Evolutionary conservation across 1,284 basidiomycete species (phyloP), one percentile per base, ranked within the genome.

Genomic region (Sanguinoderma infundibulare): DNA sequence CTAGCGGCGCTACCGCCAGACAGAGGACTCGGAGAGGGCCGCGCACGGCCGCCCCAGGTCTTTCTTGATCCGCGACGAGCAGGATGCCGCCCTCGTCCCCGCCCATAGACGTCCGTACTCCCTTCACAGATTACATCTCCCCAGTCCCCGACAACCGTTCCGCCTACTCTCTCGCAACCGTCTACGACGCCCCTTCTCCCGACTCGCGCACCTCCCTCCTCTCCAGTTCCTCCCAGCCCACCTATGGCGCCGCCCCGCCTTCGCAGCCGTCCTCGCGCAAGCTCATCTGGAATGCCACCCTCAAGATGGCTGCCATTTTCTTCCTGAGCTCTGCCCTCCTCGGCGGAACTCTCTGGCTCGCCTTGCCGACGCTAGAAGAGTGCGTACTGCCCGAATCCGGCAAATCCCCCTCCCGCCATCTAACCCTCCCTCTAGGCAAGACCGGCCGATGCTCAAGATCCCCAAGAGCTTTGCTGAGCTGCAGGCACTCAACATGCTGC

Each of bases 401-500:
- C 20, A 26, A 39, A 15, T 5, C 55, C 20, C 15, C 28, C 2
- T 4, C 8, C 53, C 35, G 46, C 32, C 24, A 32, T 10, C 63
- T 53, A 35, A 53, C 42, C 52, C 5, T 61, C 54, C 57, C 26
- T 58, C 35, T 69, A 94, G 93, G 49, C 83, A 81, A 54, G 94
- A 96, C 78, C 86, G 89, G 32, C 85, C 86, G 0, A 74, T 84
- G 42, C 79, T 96, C 32, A 88, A 86, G 67, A 85, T 96, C 63
- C 94, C 94, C 6, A 91, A 90, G 72, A 93, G 90, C 1, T 96
- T 96, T 69, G 81, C 80, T 17, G 87, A 96, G 73, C 82, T 96
- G 7, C 88, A 96, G 72, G 89, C 86, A 8, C 83, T 96, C 57
- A 96, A 96, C 70, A 75, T 75, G 1, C 81, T 96, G 15, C 83